Evolutionary conservation across 2,329 filamentous ascomycete species (phyloP).

Genomic region (Aspergillus oerlinghausenensis): DNA sequence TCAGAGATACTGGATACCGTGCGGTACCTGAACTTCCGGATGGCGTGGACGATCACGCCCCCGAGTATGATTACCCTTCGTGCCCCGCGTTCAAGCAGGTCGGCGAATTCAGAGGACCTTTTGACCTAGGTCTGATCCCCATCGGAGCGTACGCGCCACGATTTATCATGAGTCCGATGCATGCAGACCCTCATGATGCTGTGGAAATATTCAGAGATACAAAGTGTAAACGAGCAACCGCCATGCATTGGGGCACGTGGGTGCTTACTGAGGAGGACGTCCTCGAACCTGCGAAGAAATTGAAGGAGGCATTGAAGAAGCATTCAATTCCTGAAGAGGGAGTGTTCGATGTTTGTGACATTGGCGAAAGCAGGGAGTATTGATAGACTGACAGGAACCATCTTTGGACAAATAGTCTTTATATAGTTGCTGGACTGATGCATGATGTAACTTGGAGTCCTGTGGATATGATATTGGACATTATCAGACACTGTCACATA

Average conservation of each 20-base stretch:
- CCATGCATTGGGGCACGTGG: slow-evolving; percentile 92
- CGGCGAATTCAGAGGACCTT: slow-evolving; percentile 72
- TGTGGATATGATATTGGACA: background rate
- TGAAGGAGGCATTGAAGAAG: slow-evolving; percentile 66
- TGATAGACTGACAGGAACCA: slow-evolving; percentile 29
- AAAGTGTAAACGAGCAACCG: slow-evolving; percentile 70
- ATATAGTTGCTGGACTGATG: background rate
- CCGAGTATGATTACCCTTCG: slow-evolving; percentile 61
- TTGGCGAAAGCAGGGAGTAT: slow-evolving; percentile 79
- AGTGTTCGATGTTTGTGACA: slow-evolving; percentile 75
- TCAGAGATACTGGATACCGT: slow-evolving; percentile 85
- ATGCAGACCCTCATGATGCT: slow-evolving; percentile 79
- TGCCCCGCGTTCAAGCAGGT: slow-evolving; percentile 86
- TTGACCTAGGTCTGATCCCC: slow-evolving; percentile 86
- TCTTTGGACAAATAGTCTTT: background rate
- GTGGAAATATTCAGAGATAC: slow-evolving; percentile 89
- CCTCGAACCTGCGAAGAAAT: slow-evolving; percentile 69
- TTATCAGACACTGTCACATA: background rate
- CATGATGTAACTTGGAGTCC: background rate
- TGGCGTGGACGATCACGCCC: slow-evolving; percentile 65
- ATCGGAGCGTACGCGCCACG: slow-evolving; percentile 75
- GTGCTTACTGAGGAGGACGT: slow-evolving; percentile 80
- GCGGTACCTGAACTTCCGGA: slow-evolving; percentile 62
- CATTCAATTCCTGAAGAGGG: slow-evolving; percentile 66
- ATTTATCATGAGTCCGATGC: slow-evolving; percentile 71